A percentile compares a stretch with the other conserved stretches of the same genome.
Conservation (phyloP, 2,329 filamentous ascomycete genomes). For the Hirsutella thompsonii region DNA sequence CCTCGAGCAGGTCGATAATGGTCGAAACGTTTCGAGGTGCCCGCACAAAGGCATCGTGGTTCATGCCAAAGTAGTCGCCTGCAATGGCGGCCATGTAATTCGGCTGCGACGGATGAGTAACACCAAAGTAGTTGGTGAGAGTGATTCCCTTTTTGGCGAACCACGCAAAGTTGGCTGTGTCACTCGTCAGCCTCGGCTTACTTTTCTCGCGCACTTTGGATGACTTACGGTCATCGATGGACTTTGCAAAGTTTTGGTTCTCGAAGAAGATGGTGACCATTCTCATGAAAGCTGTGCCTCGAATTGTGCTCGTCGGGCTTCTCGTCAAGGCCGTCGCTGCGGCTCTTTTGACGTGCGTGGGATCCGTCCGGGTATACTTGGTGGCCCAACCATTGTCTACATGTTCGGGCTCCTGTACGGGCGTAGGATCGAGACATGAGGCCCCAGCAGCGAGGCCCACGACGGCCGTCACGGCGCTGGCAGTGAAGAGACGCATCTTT, state of each 20-base stretch:
- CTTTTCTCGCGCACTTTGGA: no score
- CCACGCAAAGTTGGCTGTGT: constrained; percentile 13
- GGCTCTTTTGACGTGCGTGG: constrained; percentile 37
- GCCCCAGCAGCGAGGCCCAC: constrained; percentile 1
- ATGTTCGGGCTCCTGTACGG: no score
- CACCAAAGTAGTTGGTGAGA: constrained; percentile 32
- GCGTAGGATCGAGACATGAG: no score
- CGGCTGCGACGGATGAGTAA: constrained; percentile 63
- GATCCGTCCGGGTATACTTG: constrained; percentile 36
- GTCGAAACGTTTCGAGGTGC: constrained; percentile 50
- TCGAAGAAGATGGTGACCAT: constrained; percentile 66
- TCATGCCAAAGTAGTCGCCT: constrained; percentile 63
- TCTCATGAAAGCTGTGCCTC: constrained; percentile 61
- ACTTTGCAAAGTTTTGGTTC: constrained; percentile 58
- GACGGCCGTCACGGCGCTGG: constrained; percentile 11
- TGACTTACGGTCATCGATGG: constrained; percentile 46
- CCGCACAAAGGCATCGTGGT: constrained; percentile 52
- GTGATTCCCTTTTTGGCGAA: constrained; percentile 18
- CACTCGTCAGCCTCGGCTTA: no score
- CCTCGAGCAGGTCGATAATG: constrained; percentile 55
- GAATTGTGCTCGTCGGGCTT: constrained; percentile 49
- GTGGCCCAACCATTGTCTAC: constrained; percentile 19
- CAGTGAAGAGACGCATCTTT: not conserved
- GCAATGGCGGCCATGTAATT: constrained; percentile 60
- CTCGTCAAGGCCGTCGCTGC: constrained; percentile 46